Base-by-base conservation (phyloP, 176 grass and related monocot species). In the Tillandsia leiboldiana region DNA sequence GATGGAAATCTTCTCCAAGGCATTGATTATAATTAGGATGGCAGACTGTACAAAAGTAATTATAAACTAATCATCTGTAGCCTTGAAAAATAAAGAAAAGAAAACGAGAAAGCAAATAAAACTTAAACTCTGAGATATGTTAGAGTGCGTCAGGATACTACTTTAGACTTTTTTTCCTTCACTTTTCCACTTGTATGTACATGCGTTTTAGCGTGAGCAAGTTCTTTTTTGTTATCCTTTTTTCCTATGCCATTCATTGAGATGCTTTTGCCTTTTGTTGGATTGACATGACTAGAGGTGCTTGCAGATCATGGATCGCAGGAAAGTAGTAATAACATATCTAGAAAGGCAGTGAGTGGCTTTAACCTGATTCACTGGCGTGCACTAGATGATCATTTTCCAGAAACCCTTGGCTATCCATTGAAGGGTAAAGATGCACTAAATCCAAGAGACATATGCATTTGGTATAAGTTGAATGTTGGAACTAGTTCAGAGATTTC, bases 331-430 rank as follows among this genome's bases (percentile, higher is more conserved):
- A 66, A 72, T 29, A 82, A 84, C 57, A 82, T 99, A 79, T 90
- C 89, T 20, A 87, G 94, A 83, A 99, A 85, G 80, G 51, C 82
- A 67, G 74, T 50, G 0, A 61, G 77, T 77, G 87, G 89, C 50
- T 93, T 93, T 82, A 93, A 90, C 12, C 77, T 99, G 59, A 84
- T 99, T 9, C 76, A 86, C 27, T 99, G 80, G 52, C 82, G 76
- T 49, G 17, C 51, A 58, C 53, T 90, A 14, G 74, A 77, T 70
- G 83, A 48, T 62, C 51, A 86, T 51, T 70, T 81, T 72, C 11
- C 2, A 65, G 83, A 81, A 68, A 68, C 42, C 54, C 22, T 67
- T 50, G 53, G 50, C 20, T 48, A 53, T 75, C 71, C 73, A 81
- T 72, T 67, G 18, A 76, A 49, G 68, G 48, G 61, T 65, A 75